Conservation (phyloP, 163 green algal species). For the Chloroidium sp. region DNA sequence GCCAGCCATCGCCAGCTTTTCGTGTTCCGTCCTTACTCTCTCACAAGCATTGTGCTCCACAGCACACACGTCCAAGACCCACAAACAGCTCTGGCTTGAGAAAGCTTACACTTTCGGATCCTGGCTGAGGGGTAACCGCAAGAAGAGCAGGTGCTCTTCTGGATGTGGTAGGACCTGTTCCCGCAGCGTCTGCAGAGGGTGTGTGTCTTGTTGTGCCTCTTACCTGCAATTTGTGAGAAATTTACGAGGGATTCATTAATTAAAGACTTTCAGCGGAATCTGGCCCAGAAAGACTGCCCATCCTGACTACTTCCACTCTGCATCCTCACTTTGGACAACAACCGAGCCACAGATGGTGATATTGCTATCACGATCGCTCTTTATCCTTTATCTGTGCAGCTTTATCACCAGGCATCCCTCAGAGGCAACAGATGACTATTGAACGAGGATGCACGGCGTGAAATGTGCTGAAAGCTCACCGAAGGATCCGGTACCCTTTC, state of each 20-base stretch:
- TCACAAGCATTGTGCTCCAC: no score
- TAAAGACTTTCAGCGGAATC: neutral
- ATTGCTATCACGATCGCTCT: no score
- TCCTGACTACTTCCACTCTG: neutral
- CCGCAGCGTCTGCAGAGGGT: constrained; percentile 94
- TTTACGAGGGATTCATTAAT: neutral
- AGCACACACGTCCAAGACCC: neutral
- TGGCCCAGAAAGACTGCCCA: neutral
- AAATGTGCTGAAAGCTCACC: constrained; percentile 43
- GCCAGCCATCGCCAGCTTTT: no score
- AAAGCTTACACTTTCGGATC: constrained; percentile 87
- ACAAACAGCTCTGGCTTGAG: neutral
- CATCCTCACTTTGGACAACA: neutral
- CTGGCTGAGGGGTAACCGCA: constrained; percentile 92
- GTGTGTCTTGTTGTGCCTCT: constrained; percentile 97
- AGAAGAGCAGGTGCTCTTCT: constrained; percentile 89
- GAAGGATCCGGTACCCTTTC: constrained; percentile 97
- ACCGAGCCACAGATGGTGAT: neutral
- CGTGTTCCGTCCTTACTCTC: no score
- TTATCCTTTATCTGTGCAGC: no score
- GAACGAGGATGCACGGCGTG: no score
- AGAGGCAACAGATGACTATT: no score
- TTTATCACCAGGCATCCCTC: no score
- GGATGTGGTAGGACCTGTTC: constrained; percentile 89
- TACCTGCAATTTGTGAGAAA: constrained; percentile 45